Base-by-base conservation (phyloP, 768 basidiomycete species). In the Rhodotorula babjevae region DNA sequence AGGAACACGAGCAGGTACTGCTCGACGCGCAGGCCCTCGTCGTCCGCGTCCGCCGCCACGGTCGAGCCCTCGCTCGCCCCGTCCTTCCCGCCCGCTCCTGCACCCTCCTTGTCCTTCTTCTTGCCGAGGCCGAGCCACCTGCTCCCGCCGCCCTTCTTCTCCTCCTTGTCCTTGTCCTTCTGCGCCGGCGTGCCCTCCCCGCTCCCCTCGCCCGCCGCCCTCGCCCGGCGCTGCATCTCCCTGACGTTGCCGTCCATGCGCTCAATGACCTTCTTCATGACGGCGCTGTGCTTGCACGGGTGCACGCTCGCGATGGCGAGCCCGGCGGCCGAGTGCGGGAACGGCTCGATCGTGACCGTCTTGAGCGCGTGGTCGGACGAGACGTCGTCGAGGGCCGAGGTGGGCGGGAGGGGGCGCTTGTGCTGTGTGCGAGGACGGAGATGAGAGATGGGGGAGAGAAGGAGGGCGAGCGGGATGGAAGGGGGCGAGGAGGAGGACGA, bases 181-280 rank as follows among this genome's bases (percentile, higher is more conserved):
- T 36, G 36, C 36, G 36, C 5, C 80, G 83, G 68, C 80, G n/a
- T n/a, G n/a, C 81, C 31, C 80, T 71, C 31, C 79, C 74, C 27
- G 81, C 63, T 33, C 80, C 44, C 23, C 12, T 11, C 40, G 21
- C 40, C 58, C 33, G 3, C 58, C 2, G 58, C 21, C 7, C 71
- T 87, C 52, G 75, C 68, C 46, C 68, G 53, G 9, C 91, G 85
- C 80, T 93, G 91, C 80, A 91, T 88, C 71, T 89, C 91, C 66
- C 90, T 85, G 40, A 93, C 89, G 72, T 88, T 88, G 76, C 86
- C 87, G 82, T 98, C 96, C 93, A 98, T 97, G 68, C 95, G 87
- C 81, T 98, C 95, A 79, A 98, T 97, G 72, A 98, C 92, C 81
- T 97, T 98, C 86, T 96, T 97, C 96, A 99, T 99, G 69, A 99